These are phyloP conservation scores for Erythrobasidium hasegawianum DNA, from an alignment of 1,284 basidiomycete species.

Conservation along the genomic window DNA sequence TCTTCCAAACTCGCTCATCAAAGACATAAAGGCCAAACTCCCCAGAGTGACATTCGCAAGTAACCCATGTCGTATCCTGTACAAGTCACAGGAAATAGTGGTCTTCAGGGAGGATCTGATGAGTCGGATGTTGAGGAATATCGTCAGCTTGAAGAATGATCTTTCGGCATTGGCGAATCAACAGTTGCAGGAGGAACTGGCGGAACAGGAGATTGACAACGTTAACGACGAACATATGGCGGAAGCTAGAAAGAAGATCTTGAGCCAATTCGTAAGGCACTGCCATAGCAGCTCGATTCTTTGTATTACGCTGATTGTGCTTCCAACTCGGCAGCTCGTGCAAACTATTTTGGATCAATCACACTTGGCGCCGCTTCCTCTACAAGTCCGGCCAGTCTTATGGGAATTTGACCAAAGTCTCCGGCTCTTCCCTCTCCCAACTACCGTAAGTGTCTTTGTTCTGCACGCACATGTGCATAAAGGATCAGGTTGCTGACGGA, in stretches of 20 bases:
- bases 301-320: too few relatives aligned
- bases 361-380: slow-evolving; percentile 80
- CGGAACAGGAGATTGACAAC: slow-evolving; percentile 22
- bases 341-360: slow-evolving; percentile 49
- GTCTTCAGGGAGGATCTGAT: slow-evolving; percentile 90
- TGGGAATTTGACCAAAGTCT: slow-evolving; percentile 90
- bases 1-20: slow-evolving; percentile 67
- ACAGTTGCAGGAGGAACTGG: slow-evolving; percentile 61
- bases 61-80: slow-evolving; percentile 92
- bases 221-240: slow-evolving; percentile 17
- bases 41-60: slow-evolving; percentile 76
- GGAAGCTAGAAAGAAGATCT: slow-evolving; percentile 26
- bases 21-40: slow-evolving; percentile 65
- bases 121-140: slow-evolving; percentile 87
- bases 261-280: slow-evolving; percentile 28
- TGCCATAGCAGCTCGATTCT: background rate
- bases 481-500: too few relatives aligned
- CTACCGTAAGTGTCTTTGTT: slow-evolving; percentile 60
- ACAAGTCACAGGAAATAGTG: slow-evolving; percentile 94
- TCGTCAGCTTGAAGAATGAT: slow-evolving; percentile 72
- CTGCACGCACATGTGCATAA: background rate
- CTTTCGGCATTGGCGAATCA: slow-evolving; percentile 29
- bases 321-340: slow-evolving; percentile 39
- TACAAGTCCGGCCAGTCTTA: slow-evolving; percentile 77
- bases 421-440: slow-evolving; percentile 90